Base-by-base conservation (phyloP, 2,329 filamentous ascomycete species). In the Sordariomycetes sp. region DNA sequence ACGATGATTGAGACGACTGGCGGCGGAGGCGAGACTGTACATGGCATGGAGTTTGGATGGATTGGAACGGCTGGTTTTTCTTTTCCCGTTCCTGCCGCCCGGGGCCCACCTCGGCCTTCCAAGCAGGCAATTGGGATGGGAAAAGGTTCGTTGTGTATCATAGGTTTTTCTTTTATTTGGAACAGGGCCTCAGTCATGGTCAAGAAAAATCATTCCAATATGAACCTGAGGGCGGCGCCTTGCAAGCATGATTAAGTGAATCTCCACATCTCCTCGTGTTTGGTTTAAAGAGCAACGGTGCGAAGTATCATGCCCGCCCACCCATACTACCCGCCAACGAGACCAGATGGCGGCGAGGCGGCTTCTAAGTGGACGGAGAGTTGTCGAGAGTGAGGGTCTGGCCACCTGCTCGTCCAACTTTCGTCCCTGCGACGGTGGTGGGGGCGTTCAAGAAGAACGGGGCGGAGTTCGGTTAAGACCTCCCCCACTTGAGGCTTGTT, bases 401-500 rank as follows among this genome's bases (percentile, higher is more conserved):
- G 40, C 40, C 40, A 46, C 40, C 40, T n/a, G n/a, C n/a, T n/a
- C 40, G 16, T n/a, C 40, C 40, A 32, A 4, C 4, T 32, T 32
- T 32, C 28, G 4, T 32, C 11, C 3, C 2, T 53, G 18, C n/a
- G 6, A 53, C 16, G 18, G 28, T 34, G 16, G 24, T 11, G 34
- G 52, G 52, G 6, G 32, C 16, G 25, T 54, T 54, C 25, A 54
- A 35, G 52, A 32, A 3, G 12, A 6, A 8, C 16, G 22, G 46
- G 46, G 46, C 46, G 46, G 46, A 50, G 46, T 50, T 50, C 46
- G 46, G 46, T 3, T 50, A 50, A 50, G 10, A 24, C n/a, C n/a
- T 24, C 22, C 20, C 43, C 22, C n/a, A 28, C 16, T 20, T 28
- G 35, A 97, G 97, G 59, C 88, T 81, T 68, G 77, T 82, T 73